Evolutionary conservation across 169 alveolate genomes (phyloP).

Genomic region (Amoebophrya sp.): DNA sequence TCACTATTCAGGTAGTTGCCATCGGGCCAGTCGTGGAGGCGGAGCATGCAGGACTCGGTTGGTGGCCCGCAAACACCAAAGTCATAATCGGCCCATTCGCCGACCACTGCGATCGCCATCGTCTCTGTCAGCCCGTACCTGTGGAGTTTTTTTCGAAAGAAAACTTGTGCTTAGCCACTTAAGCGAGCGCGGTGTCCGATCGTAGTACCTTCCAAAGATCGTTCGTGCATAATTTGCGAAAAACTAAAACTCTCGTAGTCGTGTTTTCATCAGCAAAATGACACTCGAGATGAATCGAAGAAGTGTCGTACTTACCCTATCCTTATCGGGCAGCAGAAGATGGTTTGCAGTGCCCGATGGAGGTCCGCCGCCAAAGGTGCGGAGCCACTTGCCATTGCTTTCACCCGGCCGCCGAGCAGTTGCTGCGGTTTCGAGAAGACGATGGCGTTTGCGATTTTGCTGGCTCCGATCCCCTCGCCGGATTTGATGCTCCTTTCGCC

Average conservation of each 20-base stretch:
- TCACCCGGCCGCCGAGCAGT: background rate
- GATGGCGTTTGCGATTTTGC: background rate
- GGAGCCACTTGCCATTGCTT: background rate
- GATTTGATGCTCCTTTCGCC: background rate
- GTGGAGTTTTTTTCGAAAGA: no score
- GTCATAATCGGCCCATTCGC: background rate
- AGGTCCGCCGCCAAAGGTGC: background rate
- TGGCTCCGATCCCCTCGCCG: slow-evolving; percentile 7
- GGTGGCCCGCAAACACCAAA: slow-evolving; percentile 16
- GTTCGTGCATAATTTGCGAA: no score
- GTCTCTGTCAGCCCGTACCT: slow-evolving; percentile 3
- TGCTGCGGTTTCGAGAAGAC: background rate
- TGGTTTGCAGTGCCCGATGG: background rate
- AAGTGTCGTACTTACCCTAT: background rate
- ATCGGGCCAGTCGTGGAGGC: background rate
- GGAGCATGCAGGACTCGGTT: background rate
- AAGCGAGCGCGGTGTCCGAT: no score
- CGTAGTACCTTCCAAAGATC: no score
- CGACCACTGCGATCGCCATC: slow-evolving; percentile 14
- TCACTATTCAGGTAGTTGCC: background rate
- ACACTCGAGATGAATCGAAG: no score
- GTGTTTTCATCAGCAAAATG: no score
- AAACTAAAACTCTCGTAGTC: no score
- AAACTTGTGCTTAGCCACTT: no score
- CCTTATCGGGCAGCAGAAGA: background rate